Evolutionary conservation across 2,329 filamentous ascomycete species (phyloP).

Genomic region (Diaporthe humulicola): DNA sequence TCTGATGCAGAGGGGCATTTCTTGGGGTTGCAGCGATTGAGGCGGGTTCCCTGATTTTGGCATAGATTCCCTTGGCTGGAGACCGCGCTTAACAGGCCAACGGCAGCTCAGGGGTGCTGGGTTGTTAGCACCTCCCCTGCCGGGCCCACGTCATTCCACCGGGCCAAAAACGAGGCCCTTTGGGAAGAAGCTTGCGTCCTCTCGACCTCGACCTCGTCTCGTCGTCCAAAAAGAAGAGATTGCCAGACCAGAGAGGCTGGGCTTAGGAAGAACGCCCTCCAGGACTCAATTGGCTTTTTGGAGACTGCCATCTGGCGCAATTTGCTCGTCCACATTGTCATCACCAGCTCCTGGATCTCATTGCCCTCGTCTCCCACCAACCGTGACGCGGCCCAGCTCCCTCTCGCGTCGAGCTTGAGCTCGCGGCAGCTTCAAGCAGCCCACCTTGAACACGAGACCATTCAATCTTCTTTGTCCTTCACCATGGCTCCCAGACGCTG

Average conservation of each 20-base stretch:
- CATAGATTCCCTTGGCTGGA: constrained; percentile 16
- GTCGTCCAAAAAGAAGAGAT: not conserved
- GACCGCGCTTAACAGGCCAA: constrained; percentile 22
- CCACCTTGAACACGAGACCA: not conserved
- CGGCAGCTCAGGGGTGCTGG: not conserved
- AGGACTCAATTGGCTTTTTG: constrained; percentile 26
- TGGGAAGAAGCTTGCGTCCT: constrained; percentile 21
- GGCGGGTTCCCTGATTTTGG: constrained; percentile 30
- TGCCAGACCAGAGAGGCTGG: constrained; percentile 14
- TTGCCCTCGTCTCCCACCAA: not conserved
- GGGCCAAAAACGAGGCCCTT: constrained; percentile 23
- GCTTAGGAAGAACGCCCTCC: not conserved
- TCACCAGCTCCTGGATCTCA: not conserved
- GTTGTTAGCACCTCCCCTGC: constrained; percentile 24
- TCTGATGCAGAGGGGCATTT: constrained; percentile 8
- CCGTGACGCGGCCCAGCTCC: not conserved
- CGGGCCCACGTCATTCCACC: constrained; percentile 29
- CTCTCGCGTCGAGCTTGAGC: not conserved
- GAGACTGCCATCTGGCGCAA: not conserved
- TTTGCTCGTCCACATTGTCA: not conserved
- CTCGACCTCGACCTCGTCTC: not conserved
- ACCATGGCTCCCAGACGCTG: constrained; percentile 39
- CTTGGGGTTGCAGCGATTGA: constrained; percentile 8
- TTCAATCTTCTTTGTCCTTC: not conserved
- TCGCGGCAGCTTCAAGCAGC: not conserved